phyloP scores from a whole-genome alignment of 78 protist genomes.

The Acrasis kona region DNA sequence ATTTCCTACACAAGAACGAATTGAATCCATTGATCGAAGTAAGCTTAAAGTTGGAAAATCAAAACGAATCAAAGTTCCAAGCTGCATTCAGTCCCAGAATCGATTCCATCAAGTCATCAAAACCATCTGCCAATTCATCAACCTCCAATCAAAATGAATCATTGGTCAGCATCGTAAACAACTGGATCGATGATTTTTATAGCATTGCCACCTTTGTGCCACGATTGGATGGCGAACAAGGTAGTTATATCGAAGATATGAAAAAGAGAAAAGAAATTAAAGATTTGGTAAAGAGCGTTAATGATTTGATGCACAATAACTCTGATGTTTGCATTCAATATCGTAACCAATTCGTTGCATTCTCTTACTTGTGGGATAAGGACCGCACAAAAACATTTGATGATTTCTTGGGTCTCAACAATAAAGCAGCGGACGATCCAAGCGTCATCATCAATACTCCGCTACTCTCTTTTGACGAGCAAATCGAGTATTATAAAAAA shows the following conservation, averaged over 20 bases:
- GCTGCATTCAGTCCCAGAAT: no score
- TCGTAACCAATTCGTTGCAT: neutral
- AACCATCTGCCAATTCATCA: no score
- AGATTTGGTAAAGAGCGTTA: neutral
- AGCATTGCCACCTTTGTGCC: constrained; percentile 3
- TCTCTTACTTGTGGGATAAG: constrained; percentile 8
- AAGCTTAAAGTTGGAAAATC: constrained; percentile 1
- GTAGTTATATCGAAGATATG: constrained; percentile 22
- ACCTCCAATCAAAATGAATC: no score
- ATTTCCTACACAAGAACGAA: neutral
- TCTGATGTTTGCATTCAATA: constrained; percentile 3
- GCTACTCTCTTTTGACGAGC: constrained; percentile 22
- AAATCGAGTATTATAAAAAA: constrained; percentile 18
- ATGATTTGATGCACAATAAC: neutral
- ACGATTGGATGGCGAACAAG: constrained; percentile 39
- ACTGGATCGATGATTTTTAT: constrained; percentile 6
- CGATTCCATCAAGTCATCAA: no score
- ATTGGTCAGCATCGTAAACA: neutral
- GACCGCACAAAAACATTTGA: constrained; percentile 15
- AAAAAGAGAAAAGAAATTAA: neutral
- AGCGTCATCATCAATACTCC: neutral
- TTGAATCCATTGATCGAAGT: constrained; percentile 24
- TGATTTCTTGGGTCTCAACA: constrained; percentile 3
- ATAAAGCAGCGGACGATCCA: neutral
- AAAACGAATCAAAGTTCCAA: no score